phyloP scores from a whole-genome alignment of 495 filamentous ascomycete species.

The Penicillium waksmanii region DNA sequence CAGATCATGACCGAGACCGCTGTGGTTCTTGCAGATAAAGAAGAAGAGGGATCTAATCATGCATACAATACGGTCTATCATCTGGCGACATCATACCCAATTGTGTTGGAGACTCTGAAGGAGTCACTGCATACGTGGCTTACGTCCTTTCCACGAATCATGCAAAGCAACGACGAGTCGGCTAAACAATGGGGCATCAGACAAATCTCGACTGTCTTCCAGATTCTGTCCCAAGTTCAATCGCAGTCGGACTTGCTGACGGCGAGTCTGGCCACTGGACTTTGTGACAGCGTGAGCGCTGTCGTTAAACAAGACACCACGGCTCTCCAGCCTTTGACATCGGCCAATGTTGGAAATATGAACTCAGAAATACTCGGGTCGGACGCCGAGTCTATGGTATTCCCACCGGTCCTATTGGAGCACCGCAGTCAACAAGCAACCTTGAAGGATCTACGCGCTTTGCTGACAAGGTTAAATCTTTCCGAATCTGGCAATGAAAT shows the following conservation, averaged over 20 bases:
- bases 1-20: conserved; percentile 78
- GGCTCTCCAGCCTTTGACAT: conserved; percentile 33
- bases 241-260: conserved; percentile 73
- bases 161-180: conserved; percentile 82
- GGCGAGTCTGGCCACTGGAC: conserved; percentile 60
- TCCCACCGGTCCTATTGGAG: conserved; percentile 54
- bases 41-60: conserved; percentile 40
- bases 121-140: conserved; percentile 80
- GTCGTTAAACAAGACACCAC: conserved; percentile 37
- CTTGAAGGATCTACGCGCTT: conserved; percentile 51
- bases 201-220: conserved; percentile 72
- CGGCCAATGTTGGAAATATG: conserved; percentile 17
- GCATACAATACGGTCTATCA: conserved; percentile 55
- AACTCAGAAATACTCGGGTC: conserved; percentile 30
- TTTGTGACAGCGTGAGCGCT: conserved; percentile 51
- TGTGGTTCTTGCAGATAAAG: conserved; percentile 67
- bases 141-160: conserved; percentile 74
- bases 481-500: conserved; percentile 47
- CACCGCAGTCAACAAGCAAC: conserved; percentile 68
- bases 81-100: conserved; percentile 63
- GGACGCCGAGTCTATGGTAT: conserved; percentile 39
- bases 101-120: conserved; percentile 70
- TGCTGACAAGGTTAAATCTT: conserved; percentile 44
- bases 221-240: conserved; percentile 66
- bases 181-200: conserved; percentile 71